These are phyloP conservation scores for Thalassiosira delicatula DNA, from an alignment of 352 stramenopile genomes.

Conservation along the genomic window DNA sequence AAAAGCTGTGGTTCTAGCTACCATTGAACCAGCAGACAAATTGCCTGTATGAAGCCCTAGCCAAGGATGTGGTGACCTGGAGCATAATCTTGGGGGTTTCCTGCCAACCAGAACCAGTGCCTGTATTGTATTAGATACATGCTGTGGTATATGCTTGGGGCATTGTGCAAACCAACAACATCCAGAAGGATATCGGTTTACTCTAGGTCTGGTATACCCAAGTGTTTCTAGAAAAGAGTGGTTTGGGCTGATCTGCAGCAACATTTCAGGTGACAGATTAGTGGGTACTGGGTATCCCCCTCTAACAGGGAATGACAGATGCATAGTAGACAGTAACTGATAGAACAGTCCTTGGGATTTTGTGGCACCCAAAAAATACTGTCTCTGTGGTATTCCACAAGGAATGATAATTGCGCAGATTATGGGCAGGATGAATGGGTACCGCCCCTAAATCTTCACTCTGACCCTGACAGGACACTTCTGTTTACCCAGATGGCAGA, in stretches of 20 bases:
- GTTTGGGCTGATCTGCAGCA: background rate
- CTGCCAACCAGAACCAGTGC: background rate
- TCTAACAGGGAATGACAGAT: background rate
- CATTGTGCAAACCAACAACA: background rate
- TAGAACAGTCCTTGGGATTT: background rate
- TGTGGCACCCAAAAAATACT: slow-evolving; percentile 10
- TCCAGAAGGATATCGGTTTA: background rate
- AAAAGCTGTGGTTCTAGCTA: background rate
- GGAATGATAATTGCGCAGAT: slow-evolving; percentile 3
- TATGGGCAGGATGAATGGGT: too few species aligned
- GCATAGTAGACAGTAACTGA: background rate
- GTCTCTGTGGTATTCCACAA: background rate
- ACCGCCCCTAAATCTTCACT: too few species aligned
- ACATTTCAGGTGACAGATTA: background rate
- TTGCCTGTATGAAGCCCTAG: background rate
- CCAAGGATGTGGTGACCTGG: too few species aligned
- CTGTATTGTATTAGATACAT: background rate
- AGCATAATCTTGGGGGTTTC: background rate
- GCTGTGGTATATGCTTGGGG: background rate
- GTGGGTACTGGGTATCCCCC: background rate
- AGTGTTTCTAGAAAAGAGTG: slow-evolving; percentile 5
- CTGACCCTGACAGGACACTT: background rate
- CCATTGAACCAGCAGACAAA: background rate
- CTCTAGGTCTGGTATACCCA: background rate
- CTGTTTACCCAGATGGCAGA: background rate